phyloP scores from a whole-genome alignment of 192 early-diverging fungal genomes.

The Lobosporangium transversale region DNA sequence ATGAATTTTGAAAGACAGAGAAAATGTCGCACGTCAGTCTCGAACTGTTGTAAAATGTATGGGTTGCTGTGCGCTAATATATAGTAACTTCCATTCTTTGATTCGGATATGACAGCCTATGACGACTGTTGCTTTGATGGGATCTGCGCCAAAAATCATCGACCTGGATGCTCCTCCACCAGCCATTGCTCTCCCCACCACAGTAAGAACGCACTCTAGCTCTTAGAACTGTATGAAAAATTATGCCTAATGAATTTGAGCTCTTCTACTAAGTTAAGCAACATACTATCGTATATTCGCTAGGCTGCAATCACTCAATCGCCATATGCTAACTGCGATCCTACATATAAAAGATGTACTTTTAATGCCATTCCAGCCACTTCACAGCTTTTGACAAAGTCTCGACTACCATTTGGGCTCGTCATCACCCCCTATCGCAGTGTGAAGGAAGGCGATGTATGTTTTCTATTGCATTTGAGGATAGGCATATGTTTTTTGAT shows the following conservation, averaged over 20 bases:
- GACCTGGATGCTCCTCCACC: slow-evolving; percentile 59
- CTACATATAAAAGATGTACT: slow-evolving; percentile 89
- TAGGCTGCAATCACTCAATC: slow-evolving; percentile 65
- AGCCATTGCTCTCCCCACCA: slow-evolving; percentile 61
- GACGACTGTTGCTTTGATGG: slow-evolving; percentile 62
- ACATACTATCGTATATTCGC: too few relatives aligned
- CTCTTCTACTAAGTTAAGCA: too few relatives aligned
- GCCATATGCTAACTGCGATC: slow-evolving; percentile 70
- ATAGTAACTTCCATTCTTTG: background rate
- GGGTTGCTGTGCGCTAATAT: too few relatives aligned
- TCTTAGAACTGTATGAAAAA: too few relatives aligned
- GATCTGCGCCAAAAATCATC: slow-evolving; percentile 56
- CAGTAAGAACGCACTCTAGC: slow-evolving; percentile 27
- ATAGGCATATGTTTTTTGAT: background rate
- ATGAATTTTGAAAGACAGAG: background rate
- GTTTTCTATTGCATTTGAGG: background rate
- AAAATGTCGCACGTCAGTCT: too few relatives aligned
- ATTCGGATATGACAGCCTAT: slow-evolving; percentile 13
- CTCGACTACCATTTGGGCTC: slow-evolving; percentile 89
- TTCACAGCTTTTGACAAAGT: slow-evolving; percentile 83
- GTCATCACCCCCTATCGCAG: slow-evolving; percentile 90
- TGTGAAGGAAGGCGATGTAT: slow-evolving; percentile 71
- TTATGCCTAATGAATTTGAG: too few relatives aligned
- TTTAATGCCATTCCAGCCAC: slow-evolving; percentile 90
- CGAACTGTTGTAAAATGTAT: too few relatives aligned